Conservation (phyloP, 352 stramenopile species). For the Globisporangium perplexum region DNA sequence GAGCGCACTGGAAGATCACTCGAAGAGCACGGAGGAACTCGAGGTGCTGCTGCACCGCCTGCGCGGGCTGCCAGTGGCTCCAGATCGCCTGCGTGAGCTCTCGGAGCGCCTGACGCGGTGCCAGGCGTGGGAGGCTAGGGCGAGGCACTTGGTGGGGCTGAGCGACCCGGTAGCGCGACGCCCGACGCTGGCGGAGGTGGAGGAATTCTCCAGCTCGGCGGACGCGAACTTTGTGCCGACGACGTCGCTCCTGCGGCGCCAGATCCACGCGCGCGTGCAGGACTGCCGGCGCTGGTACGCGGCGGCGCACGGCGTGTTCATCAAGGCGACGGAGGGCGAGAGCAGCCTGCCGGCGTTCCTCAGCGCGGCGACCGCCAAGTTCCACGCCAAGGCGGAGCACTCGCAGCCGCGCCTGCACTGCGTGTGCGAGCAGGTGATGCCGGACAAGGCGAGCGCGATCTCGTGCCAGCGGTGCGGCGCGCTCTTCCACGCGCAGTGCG, state of each 20-base stretch:
- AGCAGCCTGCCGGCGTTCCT: conserved; percentile 41
- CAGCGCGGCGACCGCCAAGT: conserved; percentile 30
- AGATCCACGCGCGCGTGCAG: conserved; percentile 56
- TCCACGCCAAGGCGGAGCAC: conserved; percentile 13
- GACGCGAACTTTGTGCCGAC: conserved; percentile 53
- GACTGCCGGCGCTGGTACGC: conserved; percentile 64
- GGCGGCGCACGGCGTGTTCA: conserved; percentile 46
- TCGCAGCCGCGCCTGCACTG: conserved; percentile 40
- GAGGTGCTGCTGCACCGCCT: conserved; percentile 33
- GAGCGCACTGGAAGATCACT: conserved; percentile 24
- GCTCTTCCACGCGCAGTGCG: conserved; percentile 58
- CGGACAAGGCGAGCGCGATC: conserved; percentile 38
- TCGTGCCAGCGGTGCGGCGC: conserved; percentile 41
- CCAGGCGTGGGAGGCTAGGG: conserved; percentile 42
- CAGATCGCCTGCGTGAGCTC: conserved; percentile 33
- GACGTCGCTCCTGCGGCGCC: conserved; percentile 53
- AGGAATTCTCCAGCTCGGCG: conserved; percentile 46
- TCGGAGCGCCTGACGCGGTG: conserved; percentile 47
- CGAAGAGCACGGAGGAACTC: conserved; percentile 44
- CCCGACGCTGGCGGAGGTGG: conserved; percentile 36
- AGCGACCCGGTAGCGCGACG: conserved; percentile 15
- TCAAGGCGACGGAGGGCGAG: conserved; percentile 33
- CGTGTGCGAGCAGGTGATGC: conserved; percentile 66
- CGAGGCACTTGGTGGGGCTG: conserved; percentile 33
- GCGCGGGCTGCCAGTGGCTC: conserved; percentile 28